Conservation (phyloP, 2,329 filamentous ascomycete species). For the Aspergillus unguis region DNA sequence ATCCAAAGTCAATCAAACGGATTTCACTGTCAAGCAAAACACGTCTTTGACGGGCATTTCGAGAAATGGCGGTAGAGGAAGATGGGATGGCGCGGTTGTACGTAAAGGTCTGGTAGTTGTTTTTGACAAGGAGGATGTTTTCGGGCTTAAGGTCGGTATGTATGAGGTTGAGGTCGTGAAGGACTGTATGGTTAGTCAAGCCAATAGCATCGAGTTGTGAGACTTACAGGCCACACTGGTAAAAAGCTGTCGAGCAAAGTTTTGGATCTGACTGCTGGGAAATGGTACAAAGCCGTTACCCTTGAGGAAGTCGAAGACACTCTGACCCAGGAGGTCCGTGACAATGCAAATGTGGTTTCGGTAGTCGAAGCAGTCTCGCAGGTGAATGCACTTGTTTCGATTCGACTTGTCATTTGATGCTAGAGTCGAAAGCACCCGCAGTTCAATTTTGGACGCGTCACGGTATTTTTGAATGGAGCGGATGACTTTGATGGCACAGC, state of each 20-base stretch:
- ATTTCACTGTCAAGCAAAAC: constrained; percentile 65
- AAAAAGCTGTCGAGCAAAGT: constrained; percentile 89
- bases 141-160: constrained; percentile 76
- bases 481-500: constrained; percentile 97
- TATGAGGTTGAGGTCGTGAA: constrained; percentile 95
- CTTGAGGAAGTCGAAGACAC: constrained; percentile 97
- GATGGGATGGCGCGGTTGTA: constrained; percentile 66
- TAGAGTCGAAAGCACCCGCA: constrained; percentile 86
- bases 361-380: constrained; percentile 96
- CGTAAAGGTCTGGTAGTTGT: constrained; percentile 64
- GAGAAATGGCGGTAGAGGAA: constrained; percentile 56
- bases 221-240: constrained; percentile 97
- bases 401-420: constrained; percentile 89
- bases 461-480: constrained; percentile 97
- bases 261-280: constrained; percentile 97
- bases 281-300: constrained; percentile 94
- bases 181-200: constrained; percentile 55
- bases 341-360: constrained; percentile 92
- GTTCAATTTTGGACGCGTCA: constrained; percentile 90
- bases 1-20: constrained; percentile 65
- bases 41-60: constrained; percentile 59
- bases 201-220: background rate
- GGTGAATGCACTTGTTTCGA: constrained; percentile 92
- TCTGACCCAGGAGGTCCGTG: constrained; percentile 78
- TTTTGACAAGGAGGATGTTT: constrained; percentile 65